A percentile compares a stretch with the other conserved stretches of the same genome.
Evolutionary conservation across 768 basidiomycete species (phyloP).

Genomic region (Pulveroboletus sp.): DNA sequence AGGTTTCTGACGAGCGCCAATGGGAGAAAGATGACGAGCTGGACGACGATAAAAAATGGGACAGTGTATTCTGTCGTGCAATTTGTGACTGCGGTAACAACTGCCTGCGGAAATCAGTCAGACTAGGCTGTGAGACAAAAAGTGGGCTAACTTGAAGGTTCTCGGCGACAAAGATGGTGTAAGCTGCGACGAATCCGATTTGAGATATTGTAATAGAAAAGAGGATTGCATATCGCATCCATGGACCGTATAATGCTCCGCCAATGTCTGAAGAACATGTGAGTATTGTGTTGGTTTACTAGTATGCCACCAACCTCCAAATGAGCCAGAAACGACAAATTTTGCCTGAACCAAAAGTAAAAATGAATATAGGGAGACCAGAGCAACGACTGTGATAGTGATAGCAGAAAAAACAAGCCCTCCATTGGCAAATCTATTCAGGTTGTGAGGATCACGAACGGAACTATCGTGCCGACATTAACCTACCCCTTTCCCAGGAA

Average conservation of each 20-base stretch:
- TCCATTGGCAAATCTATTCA: conserved; percentile 84
- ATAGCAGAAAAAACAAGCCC: conserved; percentile 85
- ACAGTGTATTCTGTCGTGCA: conserved; percentile 66
- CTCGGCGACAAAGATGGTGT: conserved; percentile 94
- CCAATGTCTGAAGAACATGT: conserved; percentile 69
- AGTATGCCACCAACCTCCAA: conserved; percentile 64
- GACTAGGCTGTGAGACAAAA: not conserved
- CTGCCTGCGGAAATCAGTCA: conserved; percentile 50
- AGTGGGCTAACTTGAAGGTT: conserved; percentile 61
- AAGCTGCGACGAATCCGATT: conserved; percentile 83
- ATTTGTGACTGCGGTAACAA: conserved; percentile 75
- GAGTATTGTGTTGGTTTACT: conserved; percentile 1
- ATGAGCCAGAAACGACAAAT: conserved; percentile 84
- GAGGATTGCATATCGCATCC: conserved; percentile 90
- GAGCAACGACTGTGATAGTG: conserved; percentile 74
- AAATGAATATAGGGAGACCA: conserved; percentile 90
- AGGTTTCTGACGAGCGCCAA: conserved; percentile 87
- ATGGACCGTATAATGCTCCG: conserved; percentile 83
- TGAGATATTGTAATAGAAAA: conserved; percentile 86
- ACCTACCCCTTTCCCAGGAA: conserved; percentile 90
- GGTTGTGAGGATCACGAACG: conserved; percentile 4
- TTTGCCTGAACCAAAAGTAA: conserved; percentile 85
- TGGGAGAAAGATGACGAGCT: conserved; percentile 85
- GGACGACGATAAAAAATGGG: conserved; percentile 76
- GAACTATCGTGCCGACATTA: not conserved